Base-by-base conservation (phyloP, 768 basidiomycete species). In the Trametes meyenii region DNA sequence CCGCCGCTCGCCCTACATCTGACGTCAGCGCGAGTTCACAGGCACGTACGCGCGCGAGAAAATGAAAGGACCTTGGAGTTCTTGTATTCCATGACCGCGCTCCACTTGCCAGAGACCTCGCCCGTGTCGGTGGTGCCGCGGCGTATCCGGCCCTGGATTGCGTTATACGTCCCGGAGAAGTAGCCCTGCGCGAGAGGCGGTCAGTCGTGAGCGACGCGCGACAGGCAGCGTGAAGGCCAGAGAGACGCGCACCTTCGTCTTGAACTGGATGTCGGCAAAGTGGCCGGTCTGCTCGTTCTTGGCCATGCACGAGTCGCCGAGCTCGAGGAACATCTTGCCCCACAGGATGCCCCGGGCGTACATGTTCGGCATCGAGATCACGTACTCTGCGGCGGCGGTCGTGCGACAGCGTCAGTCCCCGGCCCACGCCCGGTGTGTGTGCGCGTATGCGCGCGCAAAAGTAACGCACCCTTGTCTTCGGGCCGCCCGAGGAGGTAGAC, bases 301-400 rank as follows among this genome's bases (percentile, higher is more conserved):
- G 59, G 94, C 93, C 8, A 79, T 83, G 67, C 93, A 94, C 36
- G 85, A 83, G 74, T 98, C 97, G 5, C 96, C 96, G 21, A 99
- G 80, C 77, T 99, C 97, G 54, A 96, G 80, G 26, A 98, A 89
- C 95, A 99, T 96, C 81, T 92, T 93, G 11, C 90, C 91, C 74
- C 91, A 94, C 44, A 93, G 76, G 66, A 93, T 92, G 8, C 92
- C 92, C 39, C 92, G 83, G 49, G 90, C 92, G 71, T 93, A 96
- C 90, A 98, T 97, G 79, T 98, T 98, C 33, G 97, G 97, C 96
- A 99, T 97, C 60, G 92, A 88, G 67, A 94, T 86, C 60, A 89
- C 82, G 72, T 95, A 96, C 64, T 91, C 92, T 89, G 77, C 58
- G 40, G 60, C 58, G 40, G 60, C 63, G 39, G 4, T 36, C 44